Evolutionary conservation across 2,329 filamentous ascomycete species (phyloP).

Genomic region (Colletotrichum agaves): DNA sequence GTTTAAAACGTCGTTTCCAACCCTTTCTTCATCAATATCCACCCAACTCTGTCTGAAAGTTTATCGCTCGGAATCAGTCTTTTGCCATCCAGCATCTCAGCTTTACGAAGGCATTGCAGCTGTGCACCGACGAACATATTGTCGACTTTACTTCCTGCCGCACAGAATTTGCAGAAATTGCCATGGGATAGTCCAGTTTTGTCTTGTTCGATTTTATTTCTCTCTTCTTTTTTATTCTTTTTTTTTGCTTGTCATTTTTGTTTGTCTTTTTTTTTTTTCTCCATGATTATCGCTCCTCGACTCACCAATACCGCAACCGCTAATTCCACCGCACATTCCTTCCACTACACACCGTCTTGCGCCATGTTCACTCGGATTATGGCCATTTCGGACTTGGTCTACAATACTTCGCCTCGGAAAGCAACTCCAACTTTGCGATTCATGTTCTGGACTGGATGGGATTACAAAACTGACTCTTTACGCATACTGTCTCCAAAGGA

Average conservation of each 20-base stretch:
- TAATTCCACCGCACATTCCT: background rate
- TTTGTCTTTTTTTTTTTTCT: conserved; percentile 24
- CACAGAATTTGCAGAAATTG: conserved; percentile 31
- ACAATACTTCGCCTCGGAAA: too few species aligned
- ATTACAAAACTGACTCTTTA: background rate
- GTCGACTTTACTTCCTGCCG: conserved; percentile 31
- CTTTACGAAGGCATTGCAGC: background rate
- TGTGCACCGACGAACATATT: conserved; percentile 22
- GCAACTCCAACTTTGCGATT: too few species aligned
- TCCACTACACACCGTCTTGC: too few species aligned
- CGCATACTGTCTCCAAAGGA: background rate
- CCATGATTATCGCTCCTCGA: background rate
- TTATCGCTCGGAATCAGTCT: background rate
- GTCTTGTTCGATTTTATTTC: conserved; percentile 32
- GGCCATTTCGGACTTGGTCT: too few species aligned
- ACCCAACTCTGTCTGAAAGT: conserved; percentile 2
- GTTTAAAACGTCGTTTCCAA: background rate
- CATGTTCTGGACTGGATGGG: background rate
- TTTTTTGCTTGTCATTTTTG: conserved; percentile 23
- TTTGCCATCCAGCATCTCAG: background rate
- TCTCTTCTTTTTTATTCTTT: conserved; percentile 36
- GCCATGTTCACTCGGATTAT: too few species aligned
- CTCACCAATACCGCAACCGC: background rate
- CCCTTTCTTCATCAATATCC: background rate
- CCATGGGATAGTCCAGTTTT: conserved; percentile 24